phyloP scores from a whole-genome alignment of 805 yeast species.

The Lachancea sp. region DNA sequence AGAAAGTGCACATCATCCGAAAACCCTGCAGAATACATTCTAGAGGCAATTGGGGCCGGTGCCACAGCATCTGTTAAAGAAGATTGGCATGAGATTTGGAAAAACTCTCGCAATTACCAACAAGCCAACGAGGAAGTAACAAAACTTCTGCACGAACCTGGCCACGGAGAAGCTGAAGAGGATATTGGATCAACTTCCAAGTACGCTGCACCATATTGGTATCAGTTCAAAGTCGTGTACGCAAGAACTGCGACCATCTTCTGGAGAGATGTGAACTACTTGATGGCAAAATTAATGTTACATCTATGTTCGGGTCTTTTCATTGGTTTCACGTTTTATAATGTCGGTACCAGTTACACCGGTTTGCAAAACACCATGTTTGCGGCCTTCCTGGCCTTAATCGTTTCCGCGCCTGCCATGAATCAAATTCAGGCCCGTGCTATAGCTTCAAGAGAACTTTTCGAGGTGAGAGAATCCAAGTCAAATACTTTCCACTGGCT shows the following conservation, averaged over 20 bases:
- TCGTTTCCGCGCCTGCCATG: constrained; percentile 47
- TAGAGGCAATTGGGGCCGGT: constrained; percentile 43
- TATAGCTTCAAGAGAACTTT: constrained; percentile 51
- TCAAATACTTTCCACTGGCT: constrained; percentile 74
- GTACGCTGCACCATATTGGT: constrained; percentile 37
- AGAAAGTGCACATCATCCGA: constrained; percentile 44
- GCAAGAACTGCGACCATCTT: constrained; percentile 37
- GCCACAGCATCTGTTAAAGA: constrained; percentile 37
- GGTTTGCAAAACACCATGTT: constrained; percentile 59
- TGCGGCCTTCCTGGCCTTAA: constrained; percentile 52
- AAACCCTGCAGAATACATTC: constrained; percentile 41
- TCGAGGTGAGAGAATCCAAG: constrained; percentile 62
- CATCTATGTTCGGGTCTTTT: constrained; percentile 49
- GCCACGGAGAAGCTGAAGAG: not conserved
- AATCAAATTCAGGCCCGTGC: constrained; percentile 61
- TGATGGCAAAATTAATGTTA: constrained; percentile 51
- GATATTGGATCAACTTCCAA: constrained; percentile 7
- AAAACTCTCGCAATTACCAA: constrained; percentile 34
- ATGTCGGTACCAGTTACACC: constrained; percentile 43
- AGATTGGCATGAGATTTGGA: constrained; percentile 64
- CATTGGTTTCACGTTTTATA: constrained; percentile 66
- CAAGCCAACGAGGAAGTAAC: constrained; percentile 30
- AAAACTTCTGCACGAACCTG: constrained; percentile 7
- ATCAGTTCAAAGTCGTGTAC: constrained; percentile 39
- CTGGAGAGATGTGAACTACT: constrained; percentile 58